Evolutionary conservation across 2,329 filamentous ascomycete species (phyloP), one percentile per base, ranked within the genome.

Genomic region (Bipolaris zeicola): DNA sequence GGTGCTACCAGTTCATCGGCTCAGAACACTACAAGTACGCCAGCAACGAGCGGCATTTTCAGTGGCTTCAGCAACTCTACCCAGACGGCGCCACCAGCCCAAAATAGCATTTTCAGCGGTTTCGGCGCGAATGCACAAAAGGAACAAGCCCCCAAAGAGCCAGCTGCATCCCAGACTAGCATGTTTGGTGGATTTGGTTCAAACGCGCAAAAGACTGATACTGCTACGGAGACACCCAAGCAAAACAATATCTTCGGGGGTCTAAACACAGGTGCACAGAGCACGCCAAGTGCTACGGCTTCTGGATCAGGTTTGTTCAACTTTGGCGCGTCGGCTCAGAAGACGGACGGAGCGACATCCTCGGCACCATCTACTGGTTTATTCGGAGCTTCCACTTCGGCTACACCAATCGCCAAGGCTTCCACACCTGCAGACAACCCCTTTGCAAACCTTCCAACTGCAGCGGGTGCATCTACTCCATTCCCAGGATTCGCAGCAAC

Each of bases 171-270:
- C 8, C 47, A 58, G n/a, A 52, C 58, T 41, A 61, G 50, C 18
- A 24, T 53, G 13, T 65, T 65, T 43, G 53, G 53, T 45, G 61
- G 58, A n/a, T 69, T 63, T 50, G 66, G 65, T 20, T 50, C 62
- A 20, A 60, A 60, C 26, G 34, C 56, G 16, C 59, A 64, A 37
- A 61, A 62, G 42, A 57, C 49, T 18, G 54, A 61, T 31, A 50
- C 46, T 54, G 34, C 36, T 55, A 33, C 49, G 48, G 42, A 46
- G 41, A 24, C 49, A 33, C 41, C 52, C 42, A 47, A 57, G 43
- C 55, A 57, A 36, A 56, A 55, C 26, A 65, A 46, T 36, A 22
- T 58, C 26, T 65, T 69, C 38, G 54, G 60, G 13, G 55, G 50
- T 11, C 49, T 61, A 22, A 46, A 60, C 22, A 54, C 62, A n/a